phyloP scores from a whole-genome alignment of 495 filamentous ascomycete species.

The Xylaria grammica region DNA sequence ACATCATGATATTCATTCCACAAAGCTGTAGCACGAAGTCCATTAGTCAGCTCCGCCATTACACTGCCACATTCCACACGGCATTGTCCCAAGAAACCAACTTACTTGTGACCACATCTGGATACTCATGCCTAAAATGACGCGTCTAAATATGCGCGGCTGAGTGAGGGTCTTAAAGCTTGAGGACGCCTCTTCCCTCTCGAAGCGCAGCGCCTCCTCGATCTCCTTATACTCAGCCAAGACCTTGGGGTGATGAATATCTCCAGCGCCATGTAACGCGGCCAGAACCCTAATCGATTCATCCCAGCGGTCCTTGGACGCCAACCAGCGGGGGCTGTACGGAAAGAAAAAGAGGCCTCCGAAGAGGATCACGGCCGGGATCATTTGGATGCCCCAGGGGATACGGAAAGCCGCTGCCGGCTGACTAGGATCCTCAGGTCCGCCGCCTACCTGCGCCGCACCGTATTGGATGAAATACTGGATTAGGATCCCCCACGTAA shows the following conservation, averaged over 20 bases:
- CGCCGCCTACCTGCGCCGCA: constrained; percentile 65
- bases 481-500: constrained; percentile 72
- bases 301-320: constrained; percentile 75
- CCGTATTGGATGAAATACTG: constrained; percentile 79
- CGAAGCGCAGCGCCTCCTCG: constrained; percentile 65
- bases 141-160: constrained; percentile 69
- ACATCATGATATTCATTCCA: constrained; percentile 81
- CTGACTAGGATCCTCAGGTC: constrained; percentile 60
- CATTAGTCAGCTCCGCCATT: constrained; percentile 12
- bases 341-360: constrained; percentile 73
- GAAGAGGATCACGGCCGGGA: constrained; percentile 70
- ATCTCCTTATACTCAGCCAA: constrained; percentile 71
- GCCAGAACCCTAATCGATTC: constrained; percentile 69
- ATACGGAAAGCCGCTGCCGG: constrained; percentile 70
- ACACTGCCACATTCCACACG: not conserved
- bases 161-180: constrained; percentile 63
- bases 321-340: constrained; percentile 76
- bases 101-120: constrained; percentile 70
- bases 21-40: constrained; percentile 53
- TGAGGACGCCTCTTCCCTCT: constrained; percentile 61
- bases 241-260: constrained; percentile 65
- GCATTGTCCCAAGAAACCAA: not conserved
- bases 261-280: constrained; percentile 66
- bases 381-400: constrained; percentile 74
- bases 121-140: constrained; percentile 72